These are phyloP conservation scores for Thuja plicata DNA, from an alignment of 83 land plant species.

Conservation along the genomic window DNA sequence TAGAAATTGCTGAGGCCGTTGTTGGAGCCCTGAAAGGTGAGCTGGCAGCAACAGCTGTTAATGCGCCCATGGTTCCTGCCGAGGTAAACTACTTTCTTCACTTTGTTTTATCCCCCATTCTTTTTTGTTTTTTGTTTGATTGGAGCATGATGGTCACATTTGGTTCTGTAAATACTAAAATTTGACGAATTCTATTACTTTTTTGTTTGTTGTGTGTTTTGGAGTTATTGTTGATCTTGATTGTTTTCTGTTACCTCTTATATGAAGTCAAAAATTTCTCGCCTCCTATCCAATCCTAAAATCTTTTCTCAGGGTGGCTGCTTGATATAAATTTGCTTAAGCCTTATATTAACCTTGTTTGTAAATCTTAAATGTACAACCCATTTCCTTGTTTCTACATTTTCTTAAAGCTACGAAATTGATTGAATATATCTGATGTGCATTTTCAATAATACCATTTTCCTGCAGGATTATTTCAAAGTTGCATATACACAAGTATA, in stretches of 20 bases:
- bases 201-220: not conserved
- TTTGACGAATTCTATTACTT: not conserved
- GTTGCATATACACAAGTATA: too few relatives aligned
- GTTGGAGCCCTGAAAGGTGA: constrained; percentile 80
- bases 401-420: not conserved
- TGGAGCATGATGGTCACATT: not conserved
- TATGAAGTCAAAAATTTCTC: not conserved
- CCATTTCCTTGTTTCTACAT: not conserved
- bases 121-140: not conserved
- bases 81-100: constrained; percentile 41
- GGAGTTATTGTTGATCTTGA: not conserved
- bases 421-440: not conserved
- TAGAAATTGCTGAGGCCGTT: constrained; percentile 90
- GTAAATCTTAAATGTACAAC: not conserved
- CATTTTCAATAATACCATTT: not conserved
- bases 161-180: not conserved
- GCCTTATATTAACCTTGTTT: not conserved
- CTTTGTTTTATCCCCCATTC: not conserved
- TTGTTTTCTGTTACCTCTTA: not conserved
- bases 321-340: not conserved
- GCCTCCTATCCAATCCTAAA: not conserved
- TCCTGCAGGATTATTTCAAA: not conserved
- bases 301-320: not conserved
- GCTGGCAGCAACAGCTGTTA: constrained; percentile 87
- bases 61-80: constrained; percentile 87